Base-by-base conservation (phyloP, 2,329 filamentous ascomycete species). In the Cladosporium sp. region DNA sequence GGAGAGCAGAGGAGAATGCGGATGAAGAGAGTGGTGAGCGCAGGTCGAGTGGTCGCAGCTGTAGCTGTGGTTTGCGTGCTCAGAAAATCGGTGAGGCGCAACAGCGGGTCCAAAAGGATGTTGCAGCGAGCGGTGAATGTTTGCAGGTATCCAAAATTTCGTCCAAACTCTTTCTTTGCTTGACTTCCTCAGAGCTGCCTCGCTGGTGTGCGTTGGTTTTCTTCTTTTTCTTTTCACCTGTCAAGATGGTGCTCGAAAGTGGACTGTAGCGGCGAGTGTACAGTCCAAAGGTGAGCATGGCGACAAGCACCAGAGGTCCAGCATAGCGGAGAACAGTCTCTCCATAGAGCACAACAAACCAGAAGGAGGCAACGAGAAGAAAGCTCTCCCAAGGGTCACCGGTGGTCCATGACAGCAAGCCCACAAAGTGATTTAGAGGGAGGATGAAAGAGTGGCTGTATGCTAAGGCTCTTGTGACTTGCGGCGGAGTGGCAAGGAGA, bases 321-420 rank as follows among this genome's bases (percentile, higher is more conserved):
- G 86, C 86, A 70, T 84, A 86, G 58, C 87, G 80, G 58, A 96
- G 76, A n/a, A 95, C 76, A 18, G 81, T 74, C 73, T 95, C 90
- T 42, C 90, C 91, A 66, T 97, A 97, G 17, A 96, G 77, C 12
- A 89, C 85, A 8, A 84, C 71, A 3, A 84, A 86, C 93, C 93
- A 99, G 66, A 96, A 99, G 27, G 74, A 78, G 15, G 84, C 84
- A 3, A 99, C 79, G 27, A 99, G 69, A 54, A 99, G 75, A 65
- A 97, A 99, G 75, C 91, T 96, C 75, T 97, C 90, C 92, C 92
- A 99, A 0, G 91, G 84, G 66, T 99, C 93, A 34, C 82, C 87
- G 1, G 87, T 91, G 7, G 89, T 96, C 93, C 93, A 99, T 72
- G 88, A 96, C 56, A 99, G 65, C 54, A 99, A 74, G 0, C 92